These are phyloP conservation scores for Gracilaria domingensis DNA, from an alignment of 23 red algal genomes.

Conservation along the genomic window DNA sequence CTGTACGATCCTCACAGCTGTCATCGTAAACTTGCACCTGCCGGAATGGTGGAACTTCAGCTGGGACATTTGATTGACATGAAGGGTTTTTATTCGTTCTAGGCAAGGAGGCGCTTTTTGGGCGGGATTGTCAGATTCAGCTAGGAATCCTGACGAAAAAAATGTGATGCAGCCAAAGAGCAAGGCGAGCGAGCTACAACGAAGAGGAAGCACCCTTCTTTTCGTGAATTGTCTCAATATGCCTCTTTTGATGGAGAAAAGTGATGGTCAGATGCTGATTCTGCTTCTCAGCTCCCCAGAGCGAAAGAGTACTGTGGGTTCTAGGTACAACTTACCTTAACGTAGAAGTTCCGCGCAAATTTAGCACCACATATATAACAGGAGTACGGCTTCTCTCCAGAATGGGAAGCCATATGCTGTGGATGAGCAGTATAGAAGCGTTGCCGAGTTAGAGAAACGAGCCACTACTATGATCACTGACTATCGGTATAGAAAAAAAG, in stretches of 20 bases:
- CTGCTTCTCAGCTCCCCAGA: neutral
- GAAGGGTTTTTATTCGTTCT: no score
- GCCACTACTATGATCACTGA: no score
- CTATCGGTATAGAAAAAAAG: no score
- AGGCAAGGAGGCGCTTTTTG: no score
- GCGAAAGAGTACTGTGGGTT: neutral
- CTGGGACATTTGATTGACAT: no score
- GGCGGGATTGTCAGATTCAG: neutral
- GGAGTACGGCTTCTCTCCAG: slow-evolving; percentile 47
- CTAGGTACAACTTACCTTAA: slow-evolving; percentile 20
- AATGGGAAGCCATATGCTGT: slow-evolving; percentile 52
- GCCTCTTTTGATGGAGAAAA: slow-evolving; percentile 3
- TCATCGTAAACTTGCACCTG: no score
- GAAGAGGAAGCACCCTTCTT: slow-evolving; percentile 2
- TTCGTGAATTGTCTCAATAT: slow-evolving; percentile 54
- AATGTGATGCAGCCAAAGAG: neutral
- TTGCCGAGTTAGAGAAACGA: neutral
- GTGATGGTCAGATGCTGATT: neutral
- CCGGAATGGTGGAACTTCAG: no score
- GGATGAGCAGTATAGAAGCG: neutral
- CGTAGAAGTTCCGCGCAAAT: slow-evolving; percentile 61
- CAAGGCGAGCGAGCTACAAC: neutral
- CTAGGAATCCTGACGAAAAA: neutral
- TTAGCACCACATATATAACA: slow-evolving; percentile 58
- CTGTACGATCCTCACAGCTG: no score